A percentile compares a stretch with the other conserved stretches of the same genome.
Evolutionary conservation across 2,329 filamentous ascomycete species (phyloP).

Genomic region (Aspergillus proliferans): DNA sequence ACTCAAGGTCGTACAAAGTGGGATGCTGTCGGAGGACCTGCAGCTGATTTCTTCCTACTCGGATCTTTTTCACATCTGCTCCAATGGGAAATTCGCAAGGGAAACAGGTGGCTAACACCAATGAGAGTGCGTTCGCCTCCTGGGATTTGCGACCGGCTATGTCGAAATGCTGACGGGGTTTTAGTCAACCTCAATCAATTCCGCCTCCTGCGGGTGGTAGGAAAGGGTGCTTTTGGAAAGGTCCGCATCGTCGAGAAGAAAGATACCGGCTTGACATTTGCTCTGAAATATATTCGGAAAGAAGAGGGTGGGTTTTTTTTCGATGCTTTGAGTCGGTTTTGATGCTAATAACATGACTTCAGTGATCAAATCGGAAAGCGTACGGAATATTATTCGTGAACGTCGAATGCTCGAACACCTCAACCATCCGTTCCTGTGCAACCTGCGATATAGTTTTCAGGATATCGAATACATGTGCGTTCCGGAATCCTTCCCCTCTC

Average conservation of each 20-base stretch:
- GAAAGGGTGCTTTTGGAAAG: slow-evolving; percentile 96
- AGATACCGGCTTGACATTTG: slow-evolving; percentile 88
- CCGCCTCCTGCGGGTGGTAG: slow-evolving; percentile 86
- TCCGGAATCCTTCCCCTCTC: neutral
- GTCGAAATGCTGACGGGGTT: neutral
- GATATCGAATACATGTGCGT: slow-evolving; percentile 96
- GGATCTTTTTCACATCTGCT: slow-evolving; percentile 11
- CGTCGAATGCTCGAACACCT: slow-evolving; percentile 96
- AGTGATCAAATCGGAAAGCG: slow-evolving; percentile 97
- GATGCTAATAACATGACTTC: slow-evolving; percentile 3
- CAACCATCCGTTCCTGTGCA: slow-evolving; percentile 96
- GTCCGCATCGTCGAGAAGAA: slow-evolving; percentile 98
- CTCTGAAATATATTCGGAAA: slow-evolving; percentile 96
- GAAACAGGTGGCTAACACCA: slow-evolving; percentile 85
- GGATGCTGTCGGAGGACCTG: neutral
- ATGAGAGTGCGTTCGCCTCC: slow-evolving; percentile 65
- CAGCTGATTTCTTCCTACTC: neutral
- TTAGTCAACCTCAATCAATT: slow-evolving; percentile 96
- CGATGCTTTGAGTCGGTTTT: neutral
- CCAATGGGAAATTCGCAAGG: slow-evolving; percentile 91
- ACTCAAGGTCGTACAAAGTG: neutral
- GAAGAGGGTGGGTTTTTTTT: slow-evolving; percentile 65
- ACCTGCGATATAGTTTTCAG: slow-evolving; percentile 97
- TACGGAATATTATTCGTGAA: slow-evolving; percentile 96
- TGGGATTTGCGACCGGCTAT: neutral